These are phyloP conservation scores for Shiraia sp. DNA, from an alignment of 2,329 filamentous ascomycete genomes.

Conservation along the genomic window DNA sequence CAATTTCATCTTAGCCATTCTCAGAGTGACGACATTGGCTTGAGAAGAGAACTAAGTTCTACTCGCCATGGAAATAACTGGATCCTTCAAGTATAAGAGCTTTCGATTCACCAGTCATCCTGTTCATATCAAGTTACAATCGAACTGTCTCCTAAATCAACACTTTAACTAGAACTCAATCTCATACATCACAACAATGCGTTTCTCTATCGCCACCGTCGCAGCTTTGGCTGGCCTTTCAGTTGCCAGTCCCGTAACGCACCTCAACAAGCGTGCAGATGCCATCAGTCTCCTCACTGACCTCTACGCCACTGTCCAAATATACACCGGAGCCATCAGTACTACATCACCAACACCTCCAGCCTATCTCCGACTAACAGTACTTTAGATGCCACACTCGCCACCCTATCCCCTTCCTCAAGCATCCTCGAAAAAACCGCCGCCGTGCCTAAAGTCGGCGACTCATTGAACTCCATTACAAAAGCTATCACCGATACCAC, in stretches of 20 bases:
- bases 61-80: too few relatives aligned
- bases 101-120: too few relatives aligned
- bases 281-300: conserved; percentile 17
- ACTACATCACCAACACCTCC: not conserved
- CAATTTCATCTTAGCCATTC: too few relatives aligned
- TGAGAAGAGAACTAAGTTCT: too few relatives aligned
- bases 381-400: conserved; percentile 18
- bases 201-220: conserved; percentile 17
- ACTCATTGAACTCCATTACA: conserved; percentile 17
- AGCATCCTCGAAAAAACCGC: conserved; percentile 19
- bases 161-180: not conserved
- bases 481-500: conserved; percentile 13
- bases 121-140: too few relatives aligned
- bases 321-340: conserved; percentile 25
- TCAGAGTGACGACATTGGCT: too few relatives aligned
- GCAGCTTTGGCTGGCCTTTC: conserved; percentile 17
- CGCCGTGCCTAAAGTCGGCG: conserved; percentile 20
- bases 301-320: conserved; percentile 21
- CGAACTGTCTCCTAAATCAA: too few relatives aligned
- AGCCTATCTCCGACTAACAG: not conserved
- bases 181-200: conserved; percentile 11
- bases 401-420: conserved; percentile 17
- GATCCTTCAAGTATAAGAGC: too few relatives aligned
- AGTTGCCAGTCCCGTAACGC: conserved; percentile 19
- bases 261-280: conserved; percentile 10